Conservation (phyloP, 257 asterid genomes). For the Nicotiana noctiflora region DNA sequence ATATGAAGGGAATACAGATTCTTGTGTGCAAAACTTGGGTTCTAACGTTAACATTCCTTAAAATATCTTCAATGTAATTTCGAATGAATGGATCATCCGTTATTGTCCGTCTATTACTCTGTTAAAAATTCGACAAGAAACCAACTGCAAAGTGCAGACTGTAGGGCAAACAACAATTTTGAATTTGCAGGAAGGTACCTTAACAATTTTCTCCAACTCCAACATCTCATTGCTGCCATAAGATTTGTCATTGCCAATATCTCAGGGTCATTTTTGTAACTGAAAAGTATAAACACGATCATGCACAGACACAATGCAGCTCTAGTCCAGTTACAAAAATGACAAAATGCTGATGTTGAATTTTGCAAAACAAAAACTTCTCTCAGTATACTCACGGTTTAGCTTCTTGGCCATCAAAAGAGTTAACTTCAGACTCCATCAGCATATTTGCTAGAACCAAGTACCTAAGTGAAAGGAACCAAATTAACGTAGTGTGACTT, state of each 20-base stretch:
- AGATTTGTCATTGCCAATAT: constrained; percentile 96
- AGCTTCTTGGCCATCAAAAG: constrained; percentile 99
- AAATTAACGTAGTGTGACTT: background rate
- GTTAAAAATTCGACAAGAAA: constrained; percentile 13
- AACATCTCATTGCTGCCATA: constrained; percentile 92
- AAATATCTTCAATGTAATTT: constrained; percentile 93
- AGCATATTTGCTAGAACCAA: constrained; percentile 98
- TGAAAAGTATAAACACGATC: constrained; percentile 7
- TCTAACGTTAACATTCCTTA: constrained; percentile 89
- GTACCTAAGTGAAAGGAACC: constrained; percentile 32
- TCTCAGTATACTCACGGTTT: constrained; percentile 64
- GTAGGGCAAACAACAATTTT: background rate
- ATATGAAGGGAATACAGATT: constrained; percentile 88
- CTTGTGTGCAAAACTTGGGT: constrained; percentile 96
- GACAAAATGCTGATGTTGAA: background rate
- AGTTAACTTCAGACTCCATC: constrained; percentile 97
- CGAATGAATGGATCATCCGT: constrained; percentile 97
- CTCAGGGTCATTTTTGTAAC: constrained; percentile 92
- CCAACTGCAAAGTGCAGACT: background rate
- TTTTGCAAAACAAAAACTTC: background rate
- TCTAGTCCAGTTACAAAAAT: background rate
- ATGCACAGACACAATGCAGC: background rate
- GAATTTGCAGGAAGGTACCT: constrained; percentile 35
- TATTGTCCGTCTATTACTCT: constrained; percentile 95
- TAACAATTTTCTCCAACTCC: constrained; percentile 88